A percentile compares a stretch with the other conserved stretches of the same genome.
Conservation (phyloP, 2,329 filamentous ascomycete species). For the Bipolaris victoriae region DNA sequence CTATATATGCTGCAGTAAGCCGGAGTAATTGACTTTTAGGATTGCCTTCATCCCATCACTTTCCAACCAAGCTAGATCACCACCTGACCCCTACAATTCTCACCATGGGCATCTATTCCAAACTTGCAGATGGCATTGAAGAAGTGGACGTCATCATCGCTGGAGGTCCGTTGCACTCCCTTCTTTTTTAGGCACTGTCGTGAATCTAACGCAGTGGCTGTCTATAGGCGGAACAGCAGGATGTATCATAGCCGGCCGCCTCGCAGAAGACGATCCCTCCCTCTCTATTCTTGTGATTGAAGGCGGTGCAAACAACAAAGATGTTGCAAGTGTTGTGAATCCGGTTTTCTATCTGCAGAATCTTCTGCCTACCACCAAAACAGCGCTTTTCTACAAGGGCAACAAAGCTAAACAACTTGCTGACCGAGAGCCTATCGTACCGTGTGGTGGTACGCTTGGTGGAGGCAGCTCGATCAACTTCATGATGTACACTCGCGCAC, state of each 20-base stretch:
- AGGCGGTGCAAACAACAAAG: constrained; percentile 60
- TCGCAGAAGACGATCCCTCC: constrained; percentile 49
- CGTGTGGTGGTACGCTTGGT: constrained; percentile 61
- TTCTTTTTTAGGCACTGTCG: neutral
- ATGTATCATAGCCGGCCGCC: constrained; percentile 54
- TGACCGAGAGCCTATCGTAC: constrained; percentile 54
- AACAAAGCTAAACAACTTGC: constrained; percentile 55
- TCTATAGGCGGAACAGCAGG: constrained; percentile 46
- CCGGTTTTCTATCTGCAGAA: constrained; percentile 60
- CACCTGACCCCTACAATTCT: neutral
- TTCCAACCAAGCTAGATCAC: neutral
- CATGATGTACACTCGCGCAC: constrained; percentile 54
- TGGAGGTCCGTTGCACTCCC: constrained; percentile 48
- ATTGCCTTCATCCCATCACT: neutral
- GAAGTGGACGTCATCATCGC: constrained; percentile 61
- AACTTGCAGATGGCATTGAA: constrained; percentile 46
- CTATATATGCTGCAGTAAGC: constrained; percentile 6
- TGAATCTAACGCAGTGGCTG: neutral
- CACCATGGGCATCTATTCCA: constrained; percentile 41
- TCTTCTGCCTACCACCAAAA: constrained; percentile 57
- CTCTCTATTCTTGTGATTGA: constrained; percentile 57
- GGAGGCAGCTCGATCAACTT: constrained; percentile 59
- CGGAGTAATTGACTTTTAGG: neutral
- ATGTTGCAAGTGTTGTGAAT: constrained; percentile 58
- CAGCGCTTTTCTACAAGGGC: constrained; percentile 60